Conservation (phyloP, 2,329 filamentous ascomycete genomes). For the Alternaria brassicae region DNA sequence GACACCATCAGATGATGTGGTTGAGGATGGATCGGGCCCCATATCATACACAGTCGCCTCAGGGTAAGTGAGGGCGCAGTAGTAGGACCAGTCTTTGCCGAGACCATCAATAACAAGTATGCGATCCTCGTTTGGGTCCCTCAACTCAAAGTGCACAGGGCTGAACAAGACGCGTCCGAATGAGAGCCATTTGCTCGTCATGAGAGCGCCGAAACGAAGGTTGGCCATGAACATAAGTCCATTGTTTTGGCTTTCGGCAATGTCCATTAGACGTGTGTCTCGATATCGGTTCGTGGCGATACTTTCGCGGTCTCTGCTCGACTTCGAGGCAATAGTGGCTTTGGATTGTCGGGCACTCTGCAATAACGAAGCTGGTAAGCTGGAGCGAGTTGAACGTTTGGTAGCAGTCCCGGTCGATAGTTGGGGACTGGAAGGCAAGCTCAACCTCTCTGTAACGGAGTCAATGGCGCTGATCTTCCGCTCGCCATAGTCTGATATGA, state of each 20-base stretch:
- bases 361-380: slow-evolving; percentile 41
- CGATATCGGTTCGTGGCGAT: slow-evolving; percentile 51
- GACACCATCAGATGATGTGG: slow-evolving; percentile 17
- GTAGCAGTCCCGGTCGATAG: slow-evolving; percentile 40
- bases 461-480: slow-evolving; percentile 49
- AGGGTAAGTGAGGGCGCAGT: slow-evolving; percentile 81
- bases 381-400: slow-evolving; percentile 45
- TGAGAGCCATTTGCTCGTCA: slow-evolving; percentile 86
- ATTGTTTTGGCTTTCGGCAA: slow-evolving; percentile 48
- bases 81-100: slow-evolving; percentile 91
- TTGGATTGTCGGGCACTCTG: slow-evolving; percentile 44
- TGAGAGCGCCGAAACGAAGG: slow-evolving; percentile 79
- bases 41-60: slow-evolving; percentile 79
- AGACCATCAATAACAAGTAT: slow-evolving; percentile 83
- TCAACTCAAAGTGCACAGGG: slow-evolving; percentile 75
- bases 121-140: slow-evolving; percentile 64
- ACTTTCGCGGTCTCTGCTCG: slow-evolving; percentile 47
- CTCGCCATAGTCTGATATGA: slow-evolving; percentile 60
- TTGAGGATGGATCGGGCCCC: slow-evolving; percentile 42
- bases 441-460: slow-evolving; percentile 48
- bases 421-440: slow-evolving; percentile 43
- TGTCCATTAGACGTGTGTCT: slow-evolving; percentile 64
- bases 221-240: slow-evolving; percentile 68
- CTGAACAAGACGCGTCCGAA: slow-evolving; percentile 86
- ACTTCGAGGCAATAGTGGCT: slow-evolving; percentile 38